Conservation (phyloP, 2,329 filamentous ascomycete genomes). For the Furcasterigmium furcatum region DNA sequence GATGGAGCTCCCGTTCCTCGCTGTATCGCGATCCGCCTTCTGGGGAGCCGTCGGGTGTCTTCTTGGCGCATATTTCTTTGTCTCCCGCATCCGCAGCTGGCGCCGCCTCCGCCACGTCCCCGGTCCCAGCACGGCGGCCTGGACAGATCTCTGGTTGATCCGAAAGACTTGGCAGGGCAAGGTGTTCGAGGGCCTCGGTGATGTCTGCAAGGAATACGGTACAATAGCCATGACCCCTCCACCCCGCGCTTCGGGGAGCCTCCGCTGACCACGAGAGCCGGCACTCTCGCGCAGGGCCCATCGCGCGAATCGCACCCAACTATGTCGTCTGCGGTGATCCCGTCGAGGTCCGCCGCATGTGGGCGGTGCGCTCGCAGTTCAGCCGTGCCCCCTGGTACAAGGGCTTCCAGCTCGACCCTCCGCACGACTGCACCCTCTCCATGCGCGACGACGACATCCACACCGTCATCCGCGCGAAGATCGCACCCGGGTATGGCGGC, state of each 20-base stretch:
- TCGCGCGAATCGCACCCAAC: slow-evolving; percentile 40
- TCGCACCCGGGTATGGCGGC: slow-evolving; percentile 49
- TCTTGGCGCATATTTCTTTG: no score
- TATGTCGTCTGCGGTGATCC: slow-evolving; percentile 36
- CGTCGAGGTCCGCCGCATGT: slow-evolving; percentile 31
- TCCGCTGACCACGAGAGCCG: background rate
- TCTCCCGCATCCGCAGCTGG: slow-evolving; percentile 4
- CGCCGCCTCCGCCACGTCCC: slow-evolving; percentile 21
- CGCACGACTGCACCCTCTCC: slow-evolving; percentile 51
- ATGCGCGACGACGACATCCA: slow-evolving; percentile 43
- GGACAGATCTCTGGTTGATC: slow-evolving; percentile 23
- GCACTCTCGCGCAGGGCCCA: slow-evolving; percentile 17
- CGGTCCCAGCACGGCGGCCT: slow-evolving; percentile 20
- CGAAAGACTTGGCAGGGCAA: slow-evolving; percentile 20
- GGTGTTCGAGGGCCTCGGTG: slow-evolving; percentile 27
- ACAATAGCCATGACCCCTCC: background rate
- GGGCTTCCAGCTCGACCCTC: slow-evolving; percentile 47
- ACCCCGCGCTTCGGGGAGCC: background rate
- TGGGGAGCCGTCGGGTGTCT: no score
- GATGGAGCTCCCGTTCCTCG: no score
- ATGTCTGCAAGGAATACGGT: slow-evolving; percentile 30
- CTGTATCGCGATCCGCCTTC: no score
- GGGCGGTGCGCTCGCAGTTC: slow-evolving; percentile 30
- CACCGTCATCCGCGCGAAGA: slow-evolving; percentile 37
- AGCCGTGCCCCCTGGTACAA: slow-evolving; percentile 40